Base-by-base conservation (phyloP, 2,329 filamentous ascomycete genomes). In the Microcyclosporella mali region DNA sequence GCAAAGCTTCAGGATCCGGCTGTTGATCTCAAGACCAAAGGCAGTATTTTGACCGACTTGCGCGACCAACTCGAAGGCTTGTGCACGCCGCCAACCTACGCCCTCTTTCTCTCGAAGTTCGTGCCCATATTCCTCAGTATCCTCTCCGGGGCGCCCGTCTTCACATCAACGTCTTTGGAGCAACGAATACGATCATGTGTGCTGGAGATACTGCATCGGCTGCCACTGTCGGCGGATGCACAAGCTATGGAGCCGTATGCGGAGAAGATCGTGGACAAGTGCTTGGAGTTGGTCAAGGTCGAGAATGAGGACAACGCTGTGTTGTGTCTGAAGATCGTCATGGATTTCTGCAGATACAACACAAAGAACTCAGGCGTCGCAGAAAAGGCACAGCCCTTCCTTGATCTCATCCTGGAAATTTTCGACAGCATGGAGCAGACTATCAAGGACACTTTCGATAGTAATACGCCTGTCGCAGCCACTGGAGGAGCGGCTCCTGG, bases 281-380 rank as follows among this genome's bases (percentile, higher is more conserved):
- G 97, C 50, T 90, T 97, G 81, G 78, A 79, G 41, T 71, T 98
- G 45, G 88, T 97, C 46, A 82, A 84, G 55, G 84, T 81, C 32
- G 92, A 99, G 66, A 98, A 98, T 58, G 92, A 99, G 68, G 92
- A 99, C 51, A 99, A 98, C 73, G 92, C 90, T 2, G 88, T 94
- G n/a, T 71, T 98, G 50, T 95, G 90, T 63, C 88, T 99, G 69
- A 98, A 98, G 73, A 94, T 90, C 11, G 88, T 94, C 39, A 95
- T 95, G 72, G 92, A 99, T 62, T 83, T 97, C 52, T 88, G 94
- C 75, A 82, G 92, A 37, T 88, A 95, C 61, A 90, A 97, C 66
- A 79, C 83, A 44, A 94, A 90, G 68, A 57, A 56, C 31, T 21
- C 48, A 17, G 81, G 83, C 18, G 80, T 95, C 6, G 69, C 71